These are phyloP conservation scores for Pleurotus salmoneostramineus DNA, from an alignment of 768 basidiomycete genomes.

Conservation along the genomic window DNA sequence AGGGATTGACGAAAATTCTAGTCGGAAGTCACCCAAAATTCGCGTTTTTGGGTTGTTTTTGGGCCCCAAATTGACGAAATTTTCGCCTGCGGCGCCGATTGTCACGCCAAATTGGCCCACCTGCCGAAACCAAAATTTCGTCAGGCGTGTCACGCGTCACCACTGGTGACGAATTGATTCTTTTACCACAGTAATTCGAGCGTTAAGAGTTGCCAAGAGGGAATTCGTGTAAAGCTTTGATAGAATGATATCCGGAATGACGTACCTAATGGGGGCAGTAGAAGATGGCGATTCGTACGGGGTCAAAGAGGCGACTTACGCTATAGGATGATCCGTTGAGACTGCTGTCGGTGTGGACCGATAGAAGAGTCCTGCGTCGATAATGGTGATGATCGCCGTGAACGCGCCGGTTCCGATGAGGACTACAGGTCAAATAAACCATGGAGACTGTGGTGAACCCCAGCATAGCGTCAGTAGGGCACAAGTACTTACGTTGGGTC, in stretches of 20 bases:
- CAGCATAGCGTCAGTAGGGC: not conserved
- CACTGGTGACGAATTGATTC: too few species aligned
- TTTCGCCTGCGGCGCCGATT: too few species aligned
- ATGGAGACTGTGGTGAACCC: not conserved
- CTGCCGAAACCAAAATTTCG: too few species aligned
- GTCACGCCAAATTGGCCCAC: too few species aligned
- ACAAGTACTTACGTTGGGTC: not conserved
- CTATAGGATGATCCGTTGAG: not conserved
- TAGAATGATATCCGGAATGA: not conserved
- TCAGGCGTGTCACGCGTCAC: too few species aligned
- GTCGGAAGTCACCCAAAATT: too few species aligned
- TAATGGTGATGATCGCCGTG: not conserved
- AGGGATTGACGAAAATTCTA: too few species aligned
- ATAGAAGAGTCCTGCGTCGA: not conserved
- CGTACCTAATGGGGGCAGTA: not conserved
- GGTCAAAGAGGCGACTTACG: too few species aligned
- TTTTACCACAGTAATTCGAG: too few species aligned
- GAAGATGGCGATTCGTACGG: too few species aligned
- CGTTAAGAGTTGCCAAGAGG: not conserved
- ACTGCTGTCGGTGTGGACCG: not conserved
- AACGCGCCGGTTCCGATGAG: not conserved
- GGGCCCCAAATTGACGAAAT: too few species aligned
- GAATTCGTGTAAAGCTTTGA: not conserved
- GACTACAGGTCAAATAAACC: not conserved
- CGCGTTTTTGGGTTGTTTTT: too few species aligned